These are phyloP conservation scores for Silene latifolia DNA, from an alignment of 148 eudicot species.

Conservation along the genomic window DNA sequence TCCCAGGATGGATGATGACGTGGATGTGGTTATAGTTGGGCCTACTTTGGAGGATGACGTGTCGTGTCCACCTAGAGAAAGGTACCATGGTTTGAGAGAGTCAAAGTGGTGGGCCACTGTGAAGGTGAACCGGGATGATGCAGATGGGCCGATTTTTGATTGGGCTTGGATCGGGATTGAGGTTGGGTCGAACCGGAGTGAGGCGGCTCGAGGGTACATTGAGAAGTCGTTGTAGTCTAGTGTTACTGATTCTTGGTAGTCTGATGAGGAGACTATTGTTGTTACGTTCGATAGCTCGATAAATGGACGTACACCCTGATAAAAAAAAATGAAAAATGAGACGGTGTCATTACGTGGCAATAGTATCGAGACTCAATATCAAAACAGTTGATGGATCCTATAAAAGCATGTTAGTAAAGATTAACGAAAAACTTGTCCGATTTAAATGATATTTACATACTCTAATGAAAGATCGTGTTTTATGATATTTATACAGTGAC, in stretches of 20 bases:
- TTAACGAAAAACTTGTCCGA: too few relatives aligned
- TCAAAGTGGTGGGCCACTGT: conserved; percentile 80
- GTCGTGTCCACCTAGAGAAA: conserved; percentile 48
- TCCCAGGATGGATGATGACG: conserved; percentile 21
- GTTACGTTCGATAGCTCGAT: conserved; percentile 68
- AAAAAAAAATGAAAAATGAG: too few relatives aligned
- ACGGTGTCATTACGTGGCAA: too few relatives aligned
- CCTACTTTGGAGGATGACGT: conserved; percentile 66
- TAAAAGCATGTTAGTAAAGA: too few relatives aligned
- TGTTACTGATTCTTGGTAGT: conserved; percentile 52
- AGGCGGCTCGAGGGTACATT: conserved; percentile 67
- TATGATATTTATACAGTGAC: too few relatives aligned
- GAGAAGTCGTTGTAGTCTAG: conserved; percentile 66
- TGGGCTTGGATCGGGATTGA: conserved; percentile 35
- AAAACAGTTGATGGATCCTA: too few relatives aligned
- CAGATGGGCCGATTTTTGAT: conserved; percentile 63
- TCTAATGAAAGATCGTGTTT: too few relatives aligned
- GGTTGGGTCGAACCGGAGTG: conserved; percentile 74
- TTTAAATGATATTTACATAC: too few relatives aligned
- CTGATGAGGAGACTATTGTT: conserved; percentile 61
- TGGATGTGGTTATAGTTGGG: conserved; percentile 29
- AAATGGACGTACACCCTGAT: conserved; percentile 82
- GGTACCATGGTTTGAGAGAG: conserved; percentile 95
- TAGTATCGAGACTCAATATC: too few relatives aligned
- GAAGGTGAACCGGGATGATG: conserved; percentile 92